Conservation (phyloP, 1,284 basidiomycete genomes). For the Nidula niveotomentosa region DNA sequence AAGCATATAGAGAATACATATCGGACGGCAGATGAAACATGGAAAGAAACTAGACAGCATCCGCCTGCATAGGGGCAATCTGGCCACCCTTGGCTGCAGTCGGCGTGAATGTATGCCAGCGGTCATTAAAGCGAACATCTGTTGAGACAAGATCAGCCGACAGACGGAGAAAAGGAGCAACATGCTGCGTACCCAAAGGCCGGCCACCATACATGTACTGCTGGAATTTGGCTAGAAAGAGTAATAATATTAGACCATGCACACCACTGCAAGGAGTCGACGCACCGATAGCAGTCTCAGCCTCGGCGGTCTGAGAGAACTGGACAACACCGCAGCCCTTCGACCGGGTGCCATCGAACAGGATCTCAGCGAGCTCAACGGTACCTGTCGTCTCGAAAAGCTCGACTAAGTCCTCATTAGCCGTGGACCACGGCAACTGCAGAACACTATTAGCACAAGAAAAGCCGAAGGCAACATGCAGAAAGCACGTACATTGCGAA, state of each 20-base stretch:
- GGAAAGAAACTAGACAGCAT: conserved; percentile 17
- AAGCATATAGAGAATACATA: background rate
- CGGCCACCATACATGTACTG: conserved; percentile 90
- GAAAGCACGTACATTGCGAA: conserved; percentile 81
- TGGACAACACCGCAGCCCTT: conserved; percentile 96
- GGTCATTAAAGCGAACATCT: conserved; percentile 87
- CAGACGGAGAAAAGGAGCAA: background rate
- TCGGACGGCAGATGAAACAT: background rate
- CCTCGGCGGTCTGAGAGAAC: conserved; percentile 86
- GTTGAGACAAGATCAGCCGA: conserved; percentile 2
- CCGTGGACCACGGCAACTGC: conserved; percentile 96
- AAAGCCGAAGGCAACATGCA: too few species aligned
- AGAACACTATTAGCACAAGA: conserved; percentile 2
- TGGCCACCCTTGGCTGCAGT: conserved; percentile 84
- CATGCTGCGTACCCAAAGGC: conserved; percentile 64
- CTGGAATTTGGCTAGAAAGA: conserved; percentile 79
- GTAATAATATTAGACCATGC: conserved; percentile 1
- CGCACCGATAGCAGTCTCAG: conserved; percentile 89
- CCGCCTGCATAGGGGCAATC: conserved; percentile 54
- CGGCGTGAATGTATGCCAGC: conserved; percentile 89
- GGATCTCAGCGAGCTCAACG: conserved; percentile 92
- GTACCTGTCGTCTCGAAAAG: conserved; percentile 97
- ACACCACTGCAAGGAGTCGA: conserved; percentile 3
- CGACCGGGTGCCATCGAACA: conserved; percentile 88
- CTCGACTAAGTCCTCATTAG: conserved; percentile 98